Evolutionary conservation across 306 rosid species (phyloP), one percentile per base, ranked within the genome.

Genomic region (Sophora flavescens): DNA sequence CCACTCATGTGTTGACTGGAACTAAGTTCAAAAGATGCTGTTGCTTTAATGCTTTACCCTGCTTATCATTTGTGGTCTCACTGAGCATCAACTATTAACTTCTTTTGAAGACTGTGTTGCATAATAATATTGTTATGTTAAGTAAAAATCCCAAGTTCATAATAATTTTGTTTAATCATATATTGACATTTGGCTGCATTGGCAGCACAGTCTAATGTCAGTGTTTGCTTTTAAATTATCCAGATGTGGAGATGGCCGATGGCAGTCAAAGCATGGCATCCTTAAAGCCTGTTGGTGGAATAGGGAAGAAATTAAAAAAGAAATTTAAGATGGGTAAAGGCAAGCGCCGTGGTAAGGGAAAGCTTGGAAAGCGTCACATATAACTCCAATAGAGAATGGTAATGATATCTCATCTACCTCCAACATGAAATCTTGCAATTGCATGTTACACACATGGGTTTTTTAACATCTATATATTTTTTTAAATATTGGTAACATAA

Each of bases 271-370:
- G 63, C 64, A 3, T 8, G 75, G 76, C 56, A 67, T 84, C 81
- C 5, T 77, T 93, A 33, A 91, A 91, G 86, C 86, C 96, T 36
- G 80, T 53, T 74, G 96, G 96, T 54, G 90, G 89, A 60, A 59
- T 95, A 14, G 89, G 97, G 51, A 95, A 95, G 91, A 92, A 86
- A 70, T 76, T 70, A 16, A 85, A 85, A 69, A 86, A 81, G 79
- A 89, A 88, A 48, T 88, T 95, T 63, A 95, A 95, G 90, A 59
- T 95, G 42, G 96, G 96, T 3, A 95, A 88, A 83, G 78, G 82
- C 60, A 90, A 83, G 80, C 91, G 87, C 6, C 86, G 84, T 14
- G 93, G 96, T 36, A 94, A 92, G 81, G 91, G 87, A 79, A 87
- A 82, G 87, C 32, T 80, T 78, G 79, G 41, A 71, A 86, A 61